Base-by-base conservation (phyloP, 768 basidiomycete species). In the Psilocybe azurescens region DNA sequence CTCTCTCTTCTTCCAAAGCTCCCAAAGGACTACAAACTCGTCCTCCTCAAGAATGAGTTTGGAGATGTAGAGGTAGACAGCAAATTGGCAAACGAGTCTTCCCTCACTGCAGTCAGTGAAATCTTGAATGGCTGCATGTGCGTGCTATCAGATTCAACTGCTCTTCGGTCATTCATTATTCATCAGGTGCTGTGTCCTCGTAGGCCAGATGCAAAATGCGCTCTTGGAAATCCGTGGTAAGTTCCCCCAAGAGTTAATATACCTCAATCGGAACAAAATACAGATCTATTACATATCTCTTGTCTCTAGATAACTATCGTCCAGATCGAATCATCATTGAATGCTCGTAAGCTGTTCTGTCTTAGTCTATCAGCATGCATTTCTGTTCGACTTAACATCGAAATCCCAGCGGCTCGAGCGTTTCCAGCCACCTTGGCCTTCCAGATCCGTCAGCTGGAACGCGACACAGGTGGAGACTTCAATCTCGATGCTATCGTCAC, bases 111-210 rank as follows among this genome's bases (percentile, higher is more conserved):
- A 1, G 95, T 98, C 59, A 93, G 89, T 68, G 95, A 98, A 75
- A 97, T 98, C 56, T 75, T 95, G 65, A 97, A 97, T 74, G 95
- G 95, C n/a, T 97, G 95, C 83, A 87, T 97, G 95, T 95, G 67
- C 75, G 88, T 73, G 7, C 41, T 44, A n/a, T n/a, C 41, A 39
- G 8, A 39, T 39, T 24, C 69, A 16, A 32, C 24, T 24, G 4
- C 51, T 3, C 9, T 20, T 16, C 60, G 13, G 20, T 10, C 5
- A 7, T 29, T 46, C 20, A 10, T 67, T 16, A 41, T 9, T n/a
- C 39, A 13, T 28, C 57, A 95, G 94, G 86, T 96, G 95, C 68
- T 96, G 95, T 70, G 91, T 97, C 1, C 86, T 97, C 39, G 94
- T 97, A 18, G 96, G 96, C 2, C 93, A 96, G 71, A 96, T 98